A percentile compares a stretch with the other conserved stretches of the same genome.
These are phyloP conservation scores for Leishmania guyanensis DNA, from an alignment of 208 protist genomes.

Conservation along the genomic window DNA sequence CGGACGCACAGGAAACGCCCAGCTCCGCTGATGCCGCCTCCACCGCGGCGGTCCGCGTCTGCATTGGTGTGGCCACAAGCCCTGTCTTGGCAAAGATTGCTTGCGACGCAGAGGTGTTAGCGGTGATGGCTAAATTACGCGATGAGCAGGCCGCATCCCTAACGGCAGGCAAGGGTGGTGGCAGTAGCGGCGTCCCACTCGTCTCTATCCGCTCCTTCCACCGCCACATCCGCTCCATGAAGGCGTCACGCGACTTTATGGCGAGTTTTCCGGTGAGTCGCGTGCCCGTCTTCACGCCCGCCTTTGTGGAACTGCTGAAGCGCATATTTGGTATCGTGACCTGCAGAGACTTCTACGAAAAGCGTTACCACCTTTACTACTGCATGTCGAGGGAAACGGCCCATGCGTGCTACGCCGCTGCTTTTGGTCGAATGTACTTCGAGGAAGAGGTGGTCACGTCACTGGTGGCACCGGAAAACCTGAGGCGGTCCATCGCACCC, in stretches of 20 bases:
- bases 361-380: constrained; percentile 49
- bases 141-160: background rate
- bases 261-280: constrained; percentile 41
- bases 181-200: background rate
- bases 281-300: constrained; percentile 56
- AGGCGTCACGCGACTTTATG: constrained; percentile 52
- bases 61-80: constrained; percentile 65
- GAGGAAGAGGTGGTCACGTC: constrained; percentile 38
- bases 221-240: constrained; percentile 39
- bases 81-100: constrained; percentile 85
- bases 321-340: constrained; percentile 62
- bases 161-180: background rate
- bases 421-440: constrained; percentile 58
- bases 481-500: background rate
- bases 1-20: background rate
- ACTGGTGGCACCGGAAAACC: constrained; percentile 36
- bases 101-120: constrained; percentile 60
- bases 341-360: constrained; percentile 46
- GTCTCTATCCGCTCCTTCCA: constrained; percentile 61
- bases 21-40: background rate
- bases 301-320: constrained; percentile 58
- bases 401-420: constrained; percentile 40
- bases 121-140: constrained; percentile 13
- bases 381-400: constrained; percentile 54
- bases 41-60: constrained; percentile 31